These are phyloP conservation scores for Penicillium tannophilum DNA, from an alignment of 495 filamentous ascomycete genomes.

Conservation along the genomic window DNA sequence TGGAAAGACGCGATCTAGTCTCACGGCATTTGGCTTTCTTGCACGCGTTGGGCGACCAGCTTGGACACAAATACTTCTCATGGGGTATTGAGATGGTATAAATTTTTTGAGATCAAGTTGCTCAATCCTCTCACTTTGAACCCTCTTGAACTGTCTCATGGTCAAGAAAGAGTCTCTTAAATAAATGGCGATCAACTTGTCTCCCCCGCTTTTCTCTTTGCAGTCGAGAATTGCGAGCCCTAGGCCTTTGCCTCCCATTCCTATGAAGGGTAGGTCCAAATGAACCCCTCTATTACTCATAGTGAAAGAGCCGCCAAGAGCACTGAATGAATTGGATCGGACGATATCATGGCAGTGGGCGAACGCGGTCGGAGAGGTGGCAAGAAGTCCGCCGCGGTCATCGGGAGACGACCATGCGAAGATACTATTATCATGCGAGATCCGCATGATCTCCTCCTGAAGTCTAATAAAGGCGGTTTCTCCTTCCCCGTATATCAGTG, in stretches of 20 bases:
- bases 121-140: background rate
- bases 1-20: too few relatives aligned
- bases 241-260: background rate
- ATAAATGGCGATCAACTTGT: background rate
- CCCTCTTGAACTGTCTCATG: background rate
- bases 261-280: background rate
- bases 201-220: background rate
- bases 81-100: background rate
- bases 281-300: background rate
- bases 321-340: background rate
- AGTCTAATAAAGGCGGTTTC: background rate
- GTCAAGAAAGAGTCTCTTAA: background rate
- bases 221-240: background rate
- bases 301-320: background rate
- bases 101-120: background rate
- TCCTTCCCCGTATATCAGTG: background rate
- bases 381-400: background rate
- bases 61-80: background rate
- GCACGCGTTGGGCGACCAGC: background rate
- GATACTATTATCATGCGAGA: background rate
- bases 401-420: background rate
- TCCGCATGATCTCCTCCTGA: background rate
- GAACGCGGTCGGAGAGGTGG: background rate
- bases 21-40: background rate
- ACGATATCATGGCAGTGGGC: background rate